Evolutionary conservation across 2,329 filamentous ascomycete species (phyloP).

Genomic region (Pochonia chlamydosporia): DNA sequence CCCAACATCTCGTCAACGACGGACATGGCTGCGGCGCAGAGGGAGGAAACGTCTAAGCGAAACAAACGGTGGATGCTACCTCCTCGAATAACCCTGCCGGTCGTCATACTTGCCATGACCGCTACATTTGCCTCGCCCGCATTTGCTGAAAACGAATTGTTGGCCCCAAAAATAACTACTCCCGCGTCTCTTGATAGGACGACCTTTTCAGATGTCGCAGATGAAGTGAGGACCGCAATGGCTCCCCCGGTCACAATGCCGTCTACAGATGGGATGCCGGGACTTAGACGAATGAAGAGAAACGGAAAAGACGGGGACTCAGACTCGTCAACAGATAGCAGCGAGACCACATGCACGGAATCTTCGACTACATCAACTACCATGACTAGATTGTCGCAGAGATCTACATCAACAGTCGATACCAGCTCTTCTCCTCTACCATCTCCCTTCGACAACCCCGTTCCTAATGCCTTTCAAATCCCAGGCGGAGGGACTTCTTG

Average conservation of each 20-base stretch:
- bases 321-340: background rate
- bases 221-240: background rate
- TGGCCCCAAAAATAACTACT: background rate
- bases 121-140: background rate
- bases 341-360: too few relatives aligned
- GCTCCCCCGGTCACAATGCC: background rate
- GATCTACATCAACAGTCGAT: slow-evolving; percentile 1
- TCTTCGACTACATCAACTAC: background rate
- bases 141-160: background rate
- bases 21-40: background rate
- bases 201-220: background rate
- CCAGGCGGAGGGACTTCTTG: slow-evolving; percentile 46
- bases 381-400: background rate
- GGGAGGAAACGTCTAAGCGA: background rate
- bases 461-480: slow-evolving; percentile 56
- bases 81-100: slow-evolving; percentile 1
- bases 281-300: background rate
- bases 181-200: background rate
- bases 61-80: background rate
- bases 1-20: background rate
- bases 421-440: slow-evolving; percentile 40
- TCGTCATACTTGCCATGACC: background rate
- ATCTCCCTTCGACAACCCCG: slow-evolving; percentile 59
- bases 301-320: background rate
- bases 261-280: background rate